These are phyloP conservation scores for Jaenimonas drosophilae DNA, from an alignment of 208 protist genomes.

Conservation along the genomic window DNA sequence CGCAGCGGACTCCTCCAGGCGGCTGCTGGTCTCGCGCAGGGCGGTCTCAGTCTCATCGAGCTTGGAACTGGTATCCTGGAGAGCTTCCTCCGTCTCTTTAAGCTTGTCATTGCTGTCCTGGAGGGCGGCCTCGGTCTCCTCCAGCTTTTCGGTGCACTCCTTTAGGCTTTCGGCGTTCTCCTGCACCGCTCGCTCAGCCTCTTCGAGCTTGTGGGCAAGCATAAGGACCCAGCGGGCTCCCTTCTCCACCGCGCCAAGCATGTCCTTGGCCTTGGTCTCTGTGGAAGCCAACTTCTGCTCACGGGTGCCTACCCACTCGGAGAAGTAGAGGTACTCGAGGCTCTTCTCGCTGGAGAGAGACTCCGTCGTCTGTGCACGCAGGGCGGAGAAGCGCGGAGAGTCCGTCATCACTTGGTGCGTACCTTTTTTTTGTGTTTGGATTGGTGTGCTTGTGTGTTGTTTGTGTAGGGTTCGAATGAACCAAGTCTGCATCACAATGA, in stretches of 20 bases:
- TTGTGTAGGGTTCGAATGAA: no score
- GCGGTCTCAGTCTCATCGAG: slow-evolving; percentile 11
- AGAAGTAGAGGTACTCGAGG: neutral
- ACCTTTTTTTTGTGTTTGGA: no score
- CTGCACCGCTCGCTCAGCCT: slow-evolving; percentile 2
- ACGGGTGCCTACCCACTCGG: neutral
- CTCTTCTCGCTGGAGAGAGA: neutral
- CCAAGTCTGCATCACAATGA: no score
- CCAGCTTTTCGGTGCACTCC: slow-evolving; percentile 5
- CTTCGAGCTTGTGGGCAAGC: slow-evolving; percentile 3
- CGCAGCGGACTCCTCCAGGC: slow-evolving; percentile 14
- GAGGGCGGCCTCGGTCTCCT: slow-evolving; percentile 6
- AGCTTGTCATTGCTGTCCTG: slow-evolving; percentile 10
- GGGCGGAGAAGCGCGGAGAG: no score
- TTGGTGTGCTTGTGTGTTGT: no score
- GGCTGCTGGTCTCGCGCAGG: slow-evolving; percentile 4
- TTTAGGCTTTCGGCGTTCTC: neutral
- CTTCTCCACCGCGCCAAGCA: slow-evolving; percentile 1
- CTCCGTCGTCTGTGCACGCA: no score
- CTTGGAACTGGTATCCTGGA: slow-evolving; percentile 10
- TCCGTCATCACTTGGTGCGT: no score
- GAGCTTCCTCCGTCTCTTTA: slow-evolving; percentile 12
- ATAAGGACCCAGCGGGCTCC: neutral
- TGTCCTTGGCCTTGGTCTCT: slow-evolving; percentile 8
- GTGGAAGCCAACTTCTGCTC: slow-evolving; percentile 7